Base-by-base conservation (phyloP, 1,284 basidiomycete genomes). In the Peniophora sp. region DNA sequence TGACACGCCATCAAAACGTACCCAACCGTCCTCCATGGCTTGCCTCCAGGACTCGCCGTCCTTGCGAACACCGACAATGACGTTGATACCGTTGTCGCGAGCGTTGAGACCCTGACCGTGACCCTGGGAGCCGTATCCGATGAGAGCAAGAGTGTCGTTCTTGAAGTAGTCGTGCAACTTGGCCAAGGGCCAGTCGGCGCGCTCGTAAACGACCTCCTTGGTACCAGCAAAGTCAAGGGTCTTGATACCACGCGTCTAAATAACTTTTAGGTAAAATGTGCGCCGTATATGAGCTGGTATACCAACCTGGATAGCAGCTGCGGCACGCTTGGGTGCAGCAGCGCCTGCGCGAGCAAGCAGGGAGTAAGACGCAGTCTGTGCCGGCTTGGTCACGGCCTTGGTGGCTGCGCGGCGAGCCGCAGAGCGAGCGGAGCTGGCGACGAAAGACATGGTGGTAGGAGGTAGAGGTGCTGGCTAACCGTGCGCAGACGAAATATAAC, bases 91-190 rank as follows among this genome's bases (percentile, higher is more conserved):
- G 64, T 99, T 95, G 81, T 99, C 97, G 65, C 97, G 94, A 55
- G 96, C 93, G 70, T 99, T 99, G 69, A 99, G 77, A 62, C 95
- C 95, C 75, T 99, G 97, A 46, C 95, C 97, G 71, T 99, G 96
- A 50, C 95, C 95, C 74, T 94, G 92, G n/a, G 97, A 98, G 59
- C 97, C 97, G 69, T 99, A 99, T 57, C 97, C 94, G 62, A 98
- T 97, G 71, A 99, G 84, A 58, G 96, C 96, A 56, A 99, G 92
- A 59, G 96, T 98, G 74, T 99, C 97, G 68, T 98, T 89, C 77
- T 98, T 98, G 82, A 99, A 97, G 79, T 94, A 97, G 67, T 98
- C 94, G 71, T 98, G 96, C 68, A 99, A 86, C 74, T 92, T 97
- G 63, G 93, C 85, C 55, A 96, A 75, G 43, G 96, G 97, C 97